phyloP scores from a whole-genome alignment of 1,139 yeast genomes.

The Groenewaldozyma auringiensis region DNA sequence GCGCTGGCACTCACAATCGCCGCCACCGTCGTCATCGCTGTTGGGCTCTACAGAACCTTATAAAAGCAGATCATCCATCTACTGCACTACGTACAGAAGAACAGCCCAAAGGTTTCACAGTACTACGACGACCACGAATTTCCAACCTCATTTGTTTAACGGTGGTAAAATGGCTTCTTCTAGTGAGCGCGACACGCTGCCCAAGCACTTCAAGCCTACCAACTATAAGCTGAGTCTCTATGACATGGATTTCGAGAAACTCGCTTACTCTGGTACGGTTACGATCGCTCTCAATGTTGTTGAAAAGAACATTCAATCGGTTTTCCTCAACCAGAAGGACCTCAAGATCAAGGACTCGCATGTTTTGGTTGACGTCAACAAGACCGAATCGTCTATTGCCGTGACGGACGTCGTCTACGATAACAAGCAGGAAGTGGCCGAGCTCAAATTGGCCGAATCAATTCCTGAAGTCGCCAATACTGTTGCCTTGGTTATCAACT shows the following conservation, averaged over 20 bases:
- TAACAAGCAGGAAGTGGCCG: slow-evolving; percentile 11
- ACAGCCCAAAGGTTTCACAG: no score
- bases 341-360: slow-evolving; percentile 12
- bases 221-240: slow-evolving; percentile 36
- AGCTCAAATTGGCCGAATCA: slow-evolving; percentile 16
- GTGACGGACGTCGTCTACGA: slow-evolving; percentile 13
- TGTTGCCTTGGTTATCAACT: slow-evolving; percentile 35
- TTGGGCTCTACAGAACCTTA: no score
- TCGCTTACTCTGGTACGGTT: slow-evolving; percentile 48
- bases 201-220: slow-evolving; percentile 46
- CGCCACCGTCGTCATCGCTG: no score
- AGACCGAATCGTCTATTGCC: slow-evolving; percentile 15
- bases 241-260: slow-evolving; percentile 51
- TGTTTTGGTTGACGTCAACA: slow-evolving; percentile 13
- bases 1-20: no score
- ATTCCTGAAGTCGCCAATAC: slow-evolving; percentile 22
- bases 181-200: slow-evolving; percentile 41
- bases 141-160: no score
- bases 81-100: no score
- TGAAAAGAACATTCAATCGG: slow-evolving; percentile 27
- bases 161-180: not conserved
- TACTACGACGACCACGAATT: no score
- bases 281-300: slow-evolving; percentile 40
- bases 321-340: slow-evolving; percentile 33
- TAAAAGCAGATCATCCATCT: no score